Percentiles rank a stretch among this genome's conserved stretches.
phyloP scores from a whole-genome alignment of 345 rosid genomes.

The Aquilaria malaccensis region DNA sequence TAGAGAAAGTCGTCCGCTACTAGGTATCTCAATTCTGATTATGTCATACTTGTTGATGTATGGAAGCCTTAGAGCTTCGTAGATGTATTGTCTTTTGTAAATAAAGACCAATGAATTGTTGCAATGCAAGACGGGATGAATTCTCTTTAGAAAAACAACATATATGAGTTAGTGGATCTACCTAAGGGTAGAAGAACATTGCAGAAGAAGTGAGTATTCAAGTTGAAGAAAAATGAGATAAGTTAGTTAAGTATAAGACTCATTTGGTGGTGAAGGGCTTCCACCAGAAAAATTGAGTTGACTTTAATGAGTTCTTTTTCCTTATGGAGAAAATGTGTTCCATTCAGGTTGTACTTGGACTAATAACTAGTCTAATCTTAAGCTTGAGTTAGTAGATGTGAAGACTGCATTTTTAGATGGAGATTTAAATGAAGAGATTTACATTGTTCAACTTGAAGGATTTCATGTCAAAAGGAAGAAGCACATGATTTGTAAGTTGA shows the following conservation, averaged over 20 bases:
- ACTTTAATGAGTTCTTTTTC: background rate
- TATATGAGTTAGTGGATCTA: background rate
- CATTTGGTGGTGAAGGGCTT: background rate
- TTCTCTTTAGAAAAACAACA: background rate
- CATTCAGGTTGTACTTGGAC: background rate
- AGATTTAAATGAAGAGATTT: background rate
- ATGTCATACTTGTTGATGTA: background rate
- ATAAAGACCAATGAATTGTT: background rate
- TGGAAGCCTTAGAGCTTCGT: constrained; percentile 3
- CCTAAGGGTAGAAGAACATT: background rate
- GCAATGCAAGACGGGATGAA: background rate
- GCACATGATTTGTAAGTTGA: too few species aligned
- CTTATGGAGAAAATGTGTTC: background rate
- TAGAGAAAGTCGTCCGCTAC: background rate
- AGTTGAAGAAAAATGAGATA: background rate
- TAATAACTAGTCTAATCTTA: background rate
- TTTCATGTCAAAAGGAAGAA: too few species aligned
- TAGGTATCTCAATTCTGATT: background rate
- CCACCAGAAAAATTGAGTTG: background rate
- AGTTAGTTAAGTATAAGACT: background rate
- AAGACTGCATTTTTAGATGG: background rate
- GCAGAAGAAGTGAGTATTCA: background rate
- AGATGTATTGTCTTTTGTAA: background rate
- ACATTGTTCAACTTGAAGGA: background rate
- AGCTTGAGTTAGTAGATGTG: background rate